A percentile compares a stretch with the other conserved stretches of the same genome.
phyloP scores from a whole-genome alignment of 352 stramenopile species.

The Phytophthora brassicae region DNA sequence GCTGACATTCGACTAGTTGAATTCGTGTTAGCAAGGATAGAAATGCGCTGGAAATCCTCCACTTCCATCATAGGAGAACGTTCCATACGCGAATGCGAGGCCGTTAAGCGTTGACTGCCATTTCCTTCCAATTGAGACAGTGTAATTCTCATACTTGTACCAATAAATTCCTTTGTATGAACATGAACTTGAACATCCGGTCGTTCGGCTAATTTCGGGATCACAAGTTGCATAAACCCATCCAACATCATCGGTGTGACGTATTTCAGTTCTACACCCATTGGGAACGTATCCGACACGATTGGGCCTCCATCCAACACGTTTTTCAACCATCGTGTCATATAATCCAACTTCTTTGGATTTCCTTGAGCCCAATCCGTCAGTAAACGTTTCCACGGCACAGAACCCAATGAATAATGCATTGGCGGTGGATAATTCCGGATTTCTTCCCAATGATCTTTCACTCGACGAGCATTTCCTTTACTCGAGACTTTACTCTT shows the following conservation, averaged over 20 bases:
- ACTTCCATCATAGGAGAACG: slow-evolving; percentile 49
- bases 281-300: slow-evolving; percentile 85
- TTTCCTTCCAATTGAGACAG: slow-evolving; percentile 65
- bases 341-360: slow-evolving; percentile 91
- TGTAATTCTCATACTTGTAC: slow-evolving; percentile 89
- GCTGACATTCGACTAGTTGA: slow-evolving; percentile 49
- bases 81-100: slow-evolving; percentile 28
- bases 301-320: slow-evolving; percentile 83
- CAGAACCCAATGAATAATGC: slow-evolving; percentile 82
- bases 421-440: slow-evolving; percentile 80
- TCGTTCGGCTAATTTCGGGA: slow-evolving; percentile 83
- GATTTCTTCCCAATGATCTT: slow-evolving; percentile 90
- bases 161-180: slow-evolving; percentile 90
- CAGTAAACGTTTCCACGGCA: slow-evolving; percentile 85
- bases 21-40: slow-evolving; percentile 51
- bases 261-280: slow-evolving; percentile 89
- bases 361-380: slow-evolving; percentile 89
- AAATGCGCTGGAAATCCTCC: slow-evolving; percentile 73
- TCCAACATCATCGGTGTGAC: slow-evolving; percentile 91
- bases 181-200: slow-evolving; percentile 86
- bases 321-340: slow-evolving; percentile 89
- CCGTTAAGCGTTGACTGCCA: slow-evolving; percentile 2
- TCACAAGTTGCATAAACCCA: slow-evolving; percentile 89
- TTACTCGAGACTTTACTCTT: slow-evolving; percentile 72
- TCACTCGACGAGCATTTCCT: slow-evolving; percentile 79